A percentile compares a stretch with the other conserved stretches of the same genome.
These are phyloP conservation scores for Wickerhamomyces alni DNA, from an alignment of 805 yeast genomes.

Conservation along the genomic window DNA sequence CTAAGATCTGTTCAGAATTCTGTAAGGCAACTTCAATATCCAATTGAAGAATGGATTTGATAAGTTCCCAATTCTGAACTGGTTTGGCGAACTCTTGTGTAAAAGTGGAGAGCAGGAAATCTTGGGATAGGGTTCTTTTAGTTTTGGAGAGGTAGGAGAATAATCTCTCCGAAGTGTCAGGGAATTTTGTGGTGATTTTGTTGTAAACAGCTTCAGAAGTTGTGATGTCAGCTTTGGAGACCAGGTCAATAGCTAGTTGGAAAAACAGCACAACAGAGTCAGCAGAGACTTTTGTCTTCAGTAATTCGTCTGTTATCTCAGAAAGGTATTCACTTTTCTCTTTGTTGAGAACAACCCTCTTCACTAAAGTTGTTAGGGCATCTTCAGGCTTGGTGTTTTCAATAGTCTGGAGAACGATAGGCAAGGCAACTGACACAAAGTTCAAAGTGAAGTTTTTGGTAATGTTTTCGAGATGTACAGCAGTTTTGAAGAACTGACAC, in stretches of 20 bases:
- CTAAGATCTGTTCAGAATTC: conserved; percentile 28
- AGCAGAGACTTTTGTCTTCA: conserved; percentile 18
- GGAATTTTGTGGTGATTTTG: conserved; percentile 33
- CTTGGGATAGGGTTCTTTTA: conserved; percentile 48
- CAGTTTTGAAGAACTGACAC: conserved; percentile 10
- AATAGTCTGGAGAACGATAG: conserved; percentile 8
- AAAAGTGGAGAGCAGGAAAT: conserved; percentile 40
- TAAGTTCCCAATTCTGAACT: conserved; percentile 40
- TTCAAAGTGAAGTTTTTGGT: conserved; percentile 11
- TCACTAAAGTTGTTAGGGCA: conserved; percentile 15
- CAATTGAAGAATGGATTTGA: conserved; percentile 42
- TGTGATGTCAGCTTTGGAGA: conserved; percentile 25
- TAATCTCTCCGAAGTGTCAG: conserved; percentile 35
- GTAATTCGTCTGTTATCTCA: conserved; percentile 26
- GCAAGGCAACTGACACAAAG: conserved; percentile 17
- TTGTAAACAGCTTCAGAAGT: conserved; percentile 44
- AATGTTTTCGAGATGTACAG: conserved; percentile 11
- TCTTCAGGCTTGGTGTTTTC: not conserved
- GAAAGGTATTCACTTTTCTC: conserved; percentile 20
- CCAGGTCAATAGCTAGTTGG: conserved; percentile 25
- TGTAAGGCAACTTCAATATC: conserved; percentile 55
- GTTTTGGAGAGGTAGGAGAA: conserved; percentile 41
- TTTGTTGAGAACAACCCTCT: conserved; percentile 24
- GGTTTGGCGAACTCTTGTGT: conserved; percentile 41
- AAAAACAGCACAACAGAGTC: conserved; percentile 24